Percentiles rank a stretch among this genome's conserved stretches.
These are phyloP conservation scores for Globisporangium alternatum DNA, from an alignment of 352 stramenopile genomes.

Conservation along the genomic window DNA sequence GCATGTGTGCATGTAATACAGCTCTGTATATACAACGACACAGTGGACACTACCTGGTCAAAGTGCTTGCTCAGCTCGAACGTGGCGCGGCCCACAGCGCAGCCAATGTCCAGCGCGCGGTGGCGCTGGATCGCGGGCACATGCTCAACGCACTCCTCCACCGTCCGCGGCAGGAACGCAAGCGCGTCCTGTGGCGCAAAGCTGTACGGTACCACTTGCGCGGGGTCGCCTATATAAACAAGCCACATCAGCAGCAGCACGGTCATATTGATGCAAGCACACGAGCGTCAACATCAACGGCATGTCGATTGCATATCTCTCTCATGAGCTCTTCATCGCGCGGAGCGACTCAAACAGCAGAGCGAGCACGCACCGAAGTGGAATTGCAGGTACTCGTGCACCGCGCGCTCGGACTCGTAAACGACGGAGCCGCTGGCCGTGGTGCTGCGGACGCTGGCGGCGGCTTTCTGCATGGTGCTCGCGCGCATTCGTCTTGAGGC, in stretches of 20 bases:
- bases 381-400: conserved; percentile 91
- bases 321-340: neutral
- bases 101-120: conserved; percentile 93
- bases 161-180: conserved; percentile 84
- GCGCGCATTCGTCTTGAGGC: conserved; percentile 15
- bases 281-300: neutral
- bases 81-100: conserved; percentile 90
- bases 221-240: conserved; percentile 42
- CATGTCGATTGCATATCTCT: neutral
- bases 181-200: conserved; percentile 80
- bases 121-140: conserved; percentile 44
- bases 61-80: conserved; percentile 94
- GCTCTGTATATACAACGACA: neutral
- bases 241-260: neutral
- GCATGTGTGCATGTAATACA: neutral
- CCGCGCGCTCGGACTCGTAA: conserved; percentile 85
- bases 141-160: conserved; percentile 65
- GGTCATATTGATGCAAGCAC: neutral
- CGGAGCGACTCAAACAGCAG: neutral
- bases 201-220: conserved; percentile 62
- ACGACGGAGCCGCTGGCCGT: conserved; percentile 84
- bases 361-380: conserved; percentile 69
- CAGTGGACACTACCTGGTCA: conserved; percentile 61
- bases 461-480: conserved; percentile 20
- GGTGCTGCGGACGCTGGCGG: conserved; percentile 62